These are phyloP conservation scores for Nicotiana knightiana DNA, from an alignment of 257 asterid species.

Conservation along the genomic window DNA sequence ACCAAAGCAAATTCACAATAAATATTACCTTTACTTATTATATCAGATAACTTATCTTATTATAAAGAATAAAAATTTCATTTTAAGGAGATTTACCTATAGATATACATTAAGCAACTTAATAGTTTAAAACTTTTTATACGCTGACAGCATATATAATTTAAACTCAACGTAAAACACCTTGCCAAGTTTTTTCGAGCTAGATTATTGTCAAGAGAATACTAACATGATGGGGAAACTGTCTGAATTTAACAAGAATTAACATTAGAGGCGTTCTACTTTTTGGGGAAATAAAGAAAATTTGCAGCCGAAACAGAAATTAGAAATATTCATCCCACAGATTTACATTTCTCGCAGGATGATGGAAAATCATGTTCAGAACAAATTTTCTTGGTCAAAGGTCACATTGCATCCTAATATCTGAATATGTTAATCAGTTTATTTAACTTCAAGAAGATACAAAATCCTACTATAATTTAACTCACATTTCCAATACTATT, in stretches of 20 bases:
- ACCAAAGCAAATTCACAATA: constrained; percentile 21
- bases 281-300: no score
- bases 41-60: no score
- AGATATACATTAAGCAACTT: no score
- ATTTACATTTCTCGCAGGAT: not conserved
- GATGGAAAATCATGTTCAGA: not conserved
- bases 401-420: not conserved
- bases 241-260: no score
- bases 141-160: not conserved
- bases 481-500: not conserved
- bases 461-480: not conserved
- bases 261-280: no score
- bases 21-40: no score
- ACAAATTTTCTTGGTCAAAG: not conserved
- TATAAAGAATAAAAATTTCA: no score
- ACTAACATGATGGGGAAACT: no score
- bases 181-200: not conserved
- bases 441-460: constrained; percentile 4
- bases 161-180: not conserved
- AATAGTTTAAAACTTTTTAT: no score
- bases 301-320: not conserved
- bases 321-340: not conserved
- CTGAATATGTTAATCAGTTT: not conserved
- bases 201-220: no score
- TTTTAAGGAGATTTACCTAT: no score